A percentile compares a stretch with the other conserved stretches of the same genome.
phyloP scores from a whole-genome alignment of 2,329 filamentous ascomycete species.

The Xylaria hypoxylon region DNA sequence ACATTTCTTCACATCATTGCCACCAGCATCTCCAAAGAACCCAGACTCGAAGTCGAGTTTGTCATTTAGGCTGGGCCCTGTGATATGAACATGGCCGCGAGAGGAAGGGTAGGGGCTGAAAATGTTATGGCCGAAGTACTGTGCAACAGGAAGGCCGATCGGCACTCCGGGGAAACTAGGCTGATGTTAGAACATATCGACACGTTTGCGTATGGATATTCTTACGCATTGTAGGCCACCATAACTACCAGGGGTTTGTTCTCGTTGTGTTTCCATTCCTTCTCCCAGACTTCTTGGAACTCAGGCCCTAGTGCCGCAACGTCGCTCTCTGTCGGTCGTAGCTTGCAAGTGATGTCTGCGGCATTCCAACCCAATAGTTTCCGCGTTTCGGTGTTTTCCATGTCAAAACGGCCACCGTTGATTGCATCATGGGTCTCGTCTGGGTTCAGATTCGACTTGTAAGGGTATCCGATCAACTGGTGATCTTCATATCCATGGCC shows the following conservation, averaged over 20 bases:
- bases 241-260: constrained; percentile 37
- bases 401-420: constrained; percentile 20
- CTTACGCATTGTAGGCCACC: background rate
- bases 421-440: constrained; percentile 38
- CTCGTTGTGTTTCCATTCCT: constrained; percentile 37
- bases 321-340: constrained; percentile 42
- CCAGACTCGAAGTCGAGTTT: constrained; percentile 22
- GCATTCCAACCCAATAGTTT: constrained; percentile 44
- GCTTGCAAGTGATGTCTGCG: constrained; percentile 37
- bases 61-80: constrained; percentile 38
- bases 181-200: background rate
- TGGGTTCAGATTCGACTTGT: constrained; percentile 48
- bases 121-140: constrained; percentile 62
- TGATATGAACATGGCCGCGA: constrained; percentile 69
- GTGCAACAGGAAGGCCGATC: constrained; percentile 33
- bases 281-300: constrained; percentile 41
- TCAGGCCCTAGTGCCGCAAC: constrained; percentile 40
- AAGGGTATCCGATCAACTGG: constrained; percentile 60
- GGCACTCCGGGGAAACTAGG: constrained; percentile 23
- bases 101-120: constrained; percentile 70
- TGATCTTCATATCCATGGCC: constrained; percentile 63
- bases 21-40: constrained; percentile 53
- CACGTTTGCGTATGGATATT: no score
- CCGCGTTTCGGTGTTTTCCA: constrained; percentile 30
- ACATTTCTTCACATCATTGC: constrained; percentile 66